Evolutionary conservation across 2,329 filamentous ascomycete species (phyloP), one percentile per base, ranked within the genome.

Genomic region (Stachybotrys echinatus): DNA sequence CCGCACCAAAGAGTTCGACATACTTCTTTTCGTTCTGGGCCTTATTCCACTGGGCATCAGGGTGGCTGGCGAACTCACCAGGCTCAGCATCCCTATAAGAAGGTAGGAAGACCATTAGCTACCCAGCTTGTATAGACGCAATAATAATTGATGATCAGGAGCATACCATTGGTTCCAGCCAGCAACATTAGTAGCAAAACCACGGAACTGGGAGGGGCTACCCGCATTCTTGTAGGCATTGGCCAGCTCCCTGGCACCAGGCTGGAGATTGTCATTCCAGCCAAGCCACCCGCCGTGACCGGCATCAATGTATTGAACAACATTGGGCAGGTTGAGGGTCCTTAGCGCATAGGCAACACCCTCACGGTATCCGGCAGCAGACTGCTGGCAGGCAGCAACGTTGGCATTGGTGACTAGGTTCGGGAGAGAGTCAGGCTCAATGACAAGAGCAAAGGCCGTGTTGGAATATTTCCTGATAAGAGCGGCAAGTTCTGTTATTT

Each of bases 1-100:
- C 78, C 4, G 80, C 76, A 7, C 83, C 82, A 59, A 94, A 83
- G 49, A 85, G 86, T 44, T 73, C 61, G 37, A 79, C 70, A 66
- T 83, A 91, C 63, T 76, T 76, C 51, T 62, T 75, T 59, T 74
- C 72, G 56, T 83, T 80, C 56, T 76, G 80, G 58, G 74, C 70
- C 51, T 64, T 58, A 65, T 79, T 75, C 58, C 37, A 46, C 23
- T 46, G 44, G 6, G 23, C 44, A 21, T 46, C 44, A 14, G 44
- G 42, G 14, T 5, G 5, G 27, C 20, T 46, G 44, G 44, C 14
- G 44, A 46, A 46, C 23, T 46, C 44, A n/a, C 44, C 44, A 4
- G 44, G 44, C 17, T 18, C 44, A 23, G 44, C 44, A 23, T 46
- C 69, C 65, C 55, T 52, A 62, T 2, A 75, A 76, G 64, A 76